phyloP scores from a whole-genome alignment of 2,329 filamentous ascomycete genomes.

The Chalaropsis ovoidea region DNA sequence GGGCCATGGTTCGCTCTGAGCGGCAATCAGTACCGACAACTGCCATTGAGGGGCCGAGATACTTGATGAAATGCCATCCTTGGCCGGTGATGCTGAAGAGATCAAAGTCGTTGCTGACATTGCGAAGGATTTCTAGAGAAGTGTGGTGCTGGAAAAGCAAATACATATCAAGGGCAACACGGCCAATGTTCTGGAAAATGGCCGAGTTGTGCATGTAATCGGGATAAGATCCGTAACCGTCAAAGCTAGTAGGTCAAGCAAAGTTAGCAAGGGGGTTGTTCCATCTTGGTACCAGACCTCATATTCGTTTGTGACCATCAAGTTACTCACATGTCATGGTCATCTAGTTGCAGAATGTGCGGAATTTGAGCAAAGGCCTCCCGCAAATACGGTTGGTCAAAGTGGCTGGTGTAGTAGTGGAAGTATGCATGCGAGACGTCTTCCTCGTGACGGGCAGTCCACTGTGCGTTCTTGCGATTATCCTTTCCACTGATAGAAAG shows the following conservation, averaged over 20 bases:
- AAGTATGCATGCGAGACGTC: constrained; percentile 95
- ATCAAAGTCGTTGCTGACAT: constrained; percentile 77
- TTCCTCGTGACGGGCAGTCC: constrained; percentile 91
- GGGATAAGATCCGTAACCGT: constrained; percentile 93
- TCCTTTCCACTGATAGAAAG: constrained; percentile 86
- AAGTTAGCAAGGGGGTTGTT: constrained; percentile 21
- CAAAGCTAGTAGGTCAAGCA: constrained; percentile 52
- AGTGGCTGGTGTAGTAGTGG: constrained; percentile 97
- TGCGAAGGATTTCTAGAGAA: constrained; percentile 82
- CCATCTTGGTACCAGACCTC: too few species aligned
- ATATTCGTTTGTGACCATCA: too few species aligned
- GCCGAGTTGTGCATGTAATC: constrained; percentile 97
- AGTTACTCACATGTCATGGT: constrained; percentile 84
- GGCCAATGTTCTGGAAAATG: constrained; percentile 96
- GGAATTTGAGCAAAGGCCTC: constrained; percentile 98
- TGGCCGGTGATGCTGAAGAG: constrained; percentile 95
- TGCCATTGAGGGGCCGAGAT: constrained; percentile 79
- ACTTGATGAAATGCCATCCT: constrained; percentile 98
- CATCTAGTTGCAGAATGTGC: constrained; percentile 83
- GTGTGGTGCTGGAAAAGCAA: constrained; percentile 97
- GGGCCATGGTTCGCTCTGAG: constrained; percentile 78
- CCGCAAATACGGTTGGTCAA: constrained; percentile 87
- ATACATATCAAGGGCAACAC: constrained; percentile 95
- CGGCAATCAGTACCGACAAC: constrained; percentile 85
- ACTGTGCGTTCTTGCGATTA: constrained; percentile 76